Evolutionary conservation across 2,329 filamentous ascomycete genomes (phyloP).

Genomic region (Aspergillus neoniger): DNA sequence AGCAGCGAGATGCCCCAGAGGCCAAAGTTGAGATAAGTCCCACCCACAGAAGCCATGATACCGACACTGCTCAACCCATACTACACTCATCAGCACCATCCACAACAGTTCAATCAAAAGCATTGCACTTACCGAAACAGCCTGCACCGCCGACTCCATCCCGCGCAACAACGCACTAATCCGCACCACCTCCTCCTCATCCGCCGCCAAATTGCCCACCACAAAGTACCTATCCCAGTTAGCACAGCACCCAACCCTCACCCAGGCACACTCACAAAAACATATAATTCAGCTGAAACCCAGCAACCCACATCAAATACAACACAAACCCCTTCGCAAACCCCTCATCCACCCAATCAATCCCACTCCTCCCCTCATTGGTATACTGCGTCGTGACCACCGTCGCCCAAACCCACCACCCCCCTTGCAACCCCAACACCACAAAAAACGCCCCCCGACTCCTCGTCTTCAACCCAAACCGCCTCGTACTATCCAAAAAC

Average conservation of each 20-base stretch:
- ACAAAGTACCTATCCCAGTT: conserved; percentile 62
- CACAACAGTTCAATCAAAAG: not conserved
- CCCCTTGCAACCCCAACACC: conserved; percentile 58
- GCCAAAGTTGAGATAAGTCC: conserved; percentile 69
- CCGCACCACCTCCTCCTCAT: conserved; percentile 66
- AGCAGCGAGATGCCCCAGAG: conserved; percentile 65
- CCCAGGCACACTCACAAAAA: conserved; percentile 55
- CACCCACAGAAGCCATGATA: conserved; percentile 66
- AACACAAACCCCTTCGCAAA: conserved; percentile 69
- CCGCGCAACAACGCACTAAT: conserved; percentile 68
- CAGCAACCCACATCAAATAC: conserved; percentile 66
- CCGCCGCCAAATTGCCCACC: conserved; percentile 64
- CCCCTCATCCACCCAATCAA: conserved; percentile 65
- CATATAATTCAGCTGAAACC: conserved; percentile 74
- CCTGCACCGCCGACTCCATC: conserved; percentile 72
- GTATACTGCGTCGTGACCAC: conserved; percentile 64
- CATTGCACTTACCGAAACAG: conserved; percentile 57
- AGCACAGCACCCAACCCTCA: not conserved
- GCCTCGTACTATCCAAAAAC: conserved; percentile 60
- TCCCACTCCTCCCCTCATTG: conserved; percentile 55
- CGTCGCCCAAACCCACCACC: conserved; percentile 72
- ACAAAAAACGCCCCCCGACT: conserved; percentile 59
- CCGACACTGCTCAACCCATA: conserved; percentile 66
- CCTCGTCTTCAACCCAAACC: conserved; percentile 56
- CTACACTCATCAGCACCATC: conserved; percentile 26